Conservation (phyloP, 768 basidiomycete genomes). For the Amanita thiersii region DNA sequence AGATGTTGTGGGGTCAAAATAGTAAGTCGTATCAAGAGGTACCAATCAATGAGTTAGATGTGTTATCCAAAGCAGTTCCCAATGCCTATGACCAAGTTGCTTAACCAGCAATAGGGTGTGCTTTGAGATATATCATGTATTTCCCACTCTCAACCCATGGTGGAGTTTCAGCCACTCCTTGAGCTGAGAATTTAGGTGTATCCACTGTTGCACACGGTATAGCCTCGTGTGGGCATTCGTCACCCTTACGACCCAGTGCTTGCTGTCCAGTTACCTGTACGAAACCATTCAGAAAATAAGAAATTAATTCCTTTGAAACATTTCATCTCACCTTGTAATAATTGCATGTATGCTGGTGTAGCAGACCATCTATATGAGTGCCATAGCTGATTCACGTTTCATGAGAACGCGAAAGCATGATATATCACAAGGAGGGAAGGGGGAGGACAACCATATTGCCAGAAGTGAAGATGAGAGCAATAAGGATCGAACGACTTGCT, state of each 20-base stretch:
- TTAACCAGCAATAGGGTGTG: background rate
- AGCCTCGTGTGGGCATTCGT: conserved; percentile 7
- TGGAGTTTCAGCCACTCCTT: conserved; percentile 5
- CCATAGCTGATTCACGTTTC: background rate
- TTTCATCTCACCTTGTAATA: conserved; percentile 8
- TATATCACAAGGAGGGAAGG: too few species aligned
- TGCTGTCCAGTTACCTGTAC: conserved; percentile 4
- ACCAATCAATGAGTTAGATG: background rate
- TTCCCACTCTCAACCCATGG: conserved; percentile 7
- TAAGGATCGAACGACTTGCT: too few species aligned
- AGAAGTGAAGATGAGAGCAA: too few species aligned
- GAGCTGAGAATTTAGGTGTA: conserved; percentile 7
- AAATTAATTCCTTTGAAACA: background rate
- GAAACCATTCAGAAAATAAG: background rate
- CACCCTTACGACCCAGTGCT: background rate
- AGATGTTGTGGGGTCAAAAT: too few species aligned
- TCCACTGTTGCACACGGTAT: conserved; percentile 3
- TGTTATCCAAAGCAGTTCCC: background rate
- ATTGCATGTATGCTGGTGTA: conserved; percentile 3
- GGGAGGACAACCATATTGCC: background rate
- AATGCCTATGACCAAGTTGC: background rate
- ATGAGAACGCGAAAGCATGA: background rate
- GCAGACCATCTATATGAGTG: background rate
- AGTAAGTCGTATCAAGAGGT: too few species aligned
- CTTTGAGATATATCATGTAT: conserved; percentile 1